Conservation (phyloP, 2,329 filamentous ascomycete genomes). For the Sporothrix phasma region DNA sequence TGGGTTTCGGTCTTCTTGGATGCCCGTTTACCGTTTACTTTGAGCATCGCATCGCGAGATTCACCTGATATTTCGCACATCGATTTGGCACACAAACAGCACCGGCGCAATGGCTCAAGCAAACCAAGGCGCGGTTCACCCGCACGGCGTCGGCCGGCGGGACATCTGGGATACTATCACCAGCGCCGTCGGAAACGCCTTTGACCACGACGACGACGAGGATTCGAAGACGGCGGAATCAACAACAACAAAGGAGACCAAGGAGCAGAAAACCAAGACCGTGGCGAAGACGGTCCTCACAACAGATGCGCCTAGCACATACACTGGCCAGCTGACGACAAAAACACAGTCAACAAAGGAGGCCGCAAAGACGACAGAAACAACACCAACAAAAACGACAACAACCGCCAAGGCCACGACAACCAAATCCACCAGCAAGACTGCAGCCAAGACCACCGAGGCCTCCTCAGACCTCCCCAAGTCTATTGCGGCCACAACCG, state of each 20-base stretch:
- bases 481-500: neutral
- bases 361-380: conserved; percentile 5
- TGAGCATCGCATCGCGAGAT: neutral
- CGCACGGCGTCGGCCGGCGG: neutral
- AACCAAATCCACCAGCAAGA: neutral
- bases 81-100: neutral
- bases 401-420: neutral
- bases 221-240: neutral
- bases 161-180: conserved; percentile 18
- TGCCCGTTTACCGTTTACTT: neutral
- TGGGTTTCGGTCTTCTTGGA: neutral
- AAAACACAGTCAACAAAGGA: conserved; percentile 4
- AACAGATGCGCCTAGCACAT: neutral
- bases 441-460: neutral
- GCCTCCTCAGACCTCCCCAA: neutral
- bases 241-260: neutral
- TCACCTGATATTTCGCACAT: neutral
- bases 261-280: neutral
- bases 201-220: conserved; percentile 6
- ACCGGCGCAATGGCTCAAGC: neutral
- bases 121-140: neutral
- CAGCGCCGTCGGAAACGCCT: conserved; percentile 16
- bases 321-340: conserved; percentile 9
- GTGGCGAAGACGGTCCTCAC: conserved; percentile 3
- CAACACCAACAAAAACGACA: conserved; percentile 3